Evolutionary conservation across 164 flowering plant genomes (phyloP), one percentile per base, ranked within the genome.

Genomic region (Kalanchoe fedtschenkoi): DNA sequence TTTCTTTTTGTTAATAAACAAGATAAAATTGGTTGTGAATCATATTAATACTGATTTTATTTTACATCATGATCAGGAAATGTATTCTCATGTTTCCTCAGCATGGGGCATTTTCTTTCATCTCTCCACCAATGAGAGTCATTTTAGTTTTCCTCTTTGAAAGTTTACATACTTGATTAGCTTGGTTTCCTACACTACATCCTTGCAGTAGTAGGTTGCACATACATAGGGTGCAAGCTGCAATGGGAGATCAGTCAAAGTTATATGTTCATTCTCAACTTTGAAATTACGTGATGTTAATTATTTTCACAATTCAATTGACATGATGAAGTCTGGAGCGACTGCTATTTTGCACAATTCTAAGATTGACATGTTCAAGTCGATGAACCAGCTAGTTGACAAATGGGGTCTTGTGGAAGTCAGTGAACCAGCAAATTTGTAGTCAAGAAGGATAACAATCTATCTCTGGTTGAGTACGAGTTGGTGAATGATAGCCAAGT

Each of bases 381-480:
- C 51, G 19, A 43, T 43, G 51, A 43, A 24, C 22, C 51, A n/a
- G n/a, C n/a, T n/a, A n/a, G n/a, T n/a, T n/a, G n/a, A n/a, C n/a
- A n/a, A n/a, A n/a, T 76, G 79, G 79, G 79, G 79, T 13, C 76
- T 74, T 7, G 66, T 76, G 35, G 79, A 76, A 67, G 71, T 65
- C 29, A 59, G 77, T 5, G 80, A 76, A 59, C 75, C 75, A 22
- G 80, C 77, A 43, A 60, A 3, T 71, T 76, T 44, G 63, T 8
- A 11, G 75, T 68, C 44, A 73, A 70, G 21, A 70, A 76, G 37
- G 64, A 62, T 34, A 76, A 76, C 68, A 76, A 76, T 72, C 72
- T 76, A 2, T 72, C 77, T 3, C 55, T 70, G 10, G 70, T 76
- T 29, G 80, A 76, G 43, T 76, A 76, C 38, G 80, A 76, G 60